Percentiles rank a stretch among this genome's conserved stretches.
Conservation (phyloP, 805 yeast genomes). For the Lipomyces sp. region DNA sequence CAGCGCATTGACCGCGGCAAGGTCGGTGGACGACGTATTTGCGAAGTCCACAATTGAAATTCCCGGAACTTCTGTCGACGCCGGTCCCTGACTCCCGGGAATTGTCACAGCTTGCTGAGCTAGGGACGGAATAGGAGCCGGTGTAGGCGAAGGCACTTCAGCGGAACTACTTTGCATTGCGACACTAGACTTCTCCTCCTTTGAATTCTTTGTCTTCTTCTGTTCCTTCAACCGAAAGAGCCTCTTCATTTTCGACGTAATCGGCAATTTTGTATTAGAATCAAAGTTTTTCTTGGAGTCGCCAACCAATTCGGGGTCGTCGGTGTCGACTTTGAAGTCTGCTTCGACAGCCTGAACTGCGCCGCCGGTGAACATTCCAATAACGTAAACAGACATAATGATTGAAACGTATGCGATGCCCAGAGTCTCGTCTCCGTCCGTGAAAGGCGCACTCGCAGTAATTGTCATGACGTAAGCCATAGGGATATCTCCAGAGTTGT, state of each 20-base stretch:
- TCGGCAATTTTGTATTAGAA: constrained; percentile 7
- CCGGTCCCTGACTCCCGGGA: neutral
- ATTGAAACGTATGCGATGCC: constrained; percentile 86
- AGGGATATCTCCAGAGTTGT: constrained; percentile 79
- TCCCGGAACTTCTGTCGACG: neutral
- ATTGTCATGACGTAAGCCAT: constrained; percentile 70
- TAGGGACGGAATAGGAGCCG: too few relatives aligned
- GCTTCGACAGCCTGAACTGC: constrained; percentile 63
- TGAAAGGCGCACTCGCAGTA: constrained; percentile 57
- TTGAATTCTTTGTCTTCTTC: neutral
- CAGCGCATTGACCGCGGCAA: neutral
- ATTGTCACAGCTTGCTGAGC: too few relatives aligned
- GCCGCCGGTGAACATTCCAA: constrained; percentile 73
- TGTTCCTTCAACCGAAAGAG: neutral
- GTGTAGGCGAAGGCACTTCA: neutral
- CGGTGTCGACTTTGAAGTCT: constrained; percentile 52
- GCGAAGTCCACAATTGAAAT: neutral
- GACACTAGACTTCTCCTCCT: neutral
- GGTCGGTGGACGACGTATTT: neutral
- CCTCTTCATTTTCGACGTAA: constrained; percentile 21
- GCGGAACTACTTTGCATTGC: neutral
- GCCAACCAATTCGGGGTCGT: constrained; percentile 4
- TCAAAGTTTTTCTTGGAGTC: constrained; percentile 2
- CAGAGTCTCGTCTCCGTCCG: constrained; percentile 56
- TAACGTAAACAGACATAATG: constrained; percentile 63